Conservation (phyloP, 129 eudicot genomes). For the Ambrosia artemisiifolia region DNA sequence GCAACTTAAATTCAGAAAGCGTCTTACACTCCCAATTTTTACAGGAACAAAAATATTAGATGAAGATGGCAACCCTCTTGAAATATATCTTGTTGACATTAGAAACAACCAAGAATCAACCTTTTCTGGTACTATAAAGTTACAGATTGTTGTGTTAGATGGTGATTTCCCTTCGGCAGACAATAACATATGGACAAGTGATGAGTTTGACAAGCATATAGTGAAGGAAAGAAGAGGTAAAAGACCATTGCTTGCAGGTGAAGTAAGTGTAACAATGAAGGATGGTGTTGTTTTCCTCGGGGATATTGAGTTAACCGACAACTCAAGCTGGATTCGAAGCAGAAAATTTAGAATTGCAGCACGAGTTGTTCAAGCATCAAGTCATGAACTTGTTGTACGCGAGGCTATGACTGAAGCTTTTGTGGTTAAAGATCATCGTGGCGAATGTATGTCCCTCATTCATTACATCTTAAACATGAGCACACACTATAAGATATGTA, state of each 20-base stretch:
- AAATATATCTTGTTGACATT: conserved; percentile 33
- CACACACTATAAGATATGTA: neutral
- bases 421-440: conserved; percentile 81
- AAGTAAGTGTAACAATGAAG: conserved; percentile 46
- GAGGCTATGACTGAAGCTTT: conserved; percentile 69
- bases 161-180: conserved; percentile 55
- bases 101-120: conserved; percentile 18
- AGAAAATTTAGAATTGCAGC: conserved; percentile 71
- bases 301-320: conserved; percentile 72
- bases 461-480: neutral
- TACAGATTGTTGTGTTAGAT: conserved; percentile 65
- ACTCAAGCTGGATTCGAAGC: conserved; percentile 87
- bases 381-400: conserved; percentile 23
- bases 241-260: conserved; percentile 70
- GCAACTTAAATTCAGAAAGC: conserved; percentile 40
- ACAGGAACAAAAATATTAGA: conserved; percentile 54
- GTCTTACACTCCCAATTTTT: conserved; percentile 47
- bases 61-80: conserved; percentile 43
- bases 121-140: conserved; percentile 38
- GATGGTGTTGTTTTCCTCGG: conserved; percentile 45
- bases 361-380: conserved; percentile 40
- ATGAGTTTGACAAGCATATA: conserved; percentile 50
- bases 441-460: conserved; percentile 59
- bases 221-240: conserved; percentile 65
- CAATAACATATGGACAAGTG: conserved; percentile 44